Percentiles rank a stretch among this genome's conserved stretches.
phyloP scores from a whole-genome alignment of 163 green algal genomes.

The Trebouxia gelatinosa region DNA sequence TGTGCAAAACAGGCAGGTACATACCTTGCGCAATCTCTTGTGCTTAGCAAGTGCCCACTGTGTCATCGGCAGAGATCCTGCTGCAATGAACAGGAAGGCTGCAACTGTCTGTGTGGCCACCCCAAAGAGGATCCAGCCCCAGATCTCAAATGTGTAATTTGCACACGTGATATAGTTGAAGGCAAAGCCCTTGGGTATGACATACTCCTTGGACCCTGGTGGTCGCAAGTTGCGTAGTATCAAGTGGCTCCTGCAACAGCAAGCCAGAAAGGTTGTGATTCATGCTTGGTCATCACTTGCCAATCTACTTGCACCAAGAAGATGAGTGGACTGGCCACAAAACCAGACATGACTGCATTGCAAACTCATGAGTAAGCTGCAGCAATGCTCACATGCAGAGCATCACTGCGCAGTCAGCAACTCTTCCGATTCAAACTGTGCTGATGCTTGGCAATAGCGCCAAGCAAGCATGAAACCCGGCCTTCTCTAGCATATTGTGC shows the following conservation, averaged over 20 bases:
- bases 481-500: no score
- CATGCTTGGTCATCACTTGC: no score
- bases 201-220: conserved; percentile 76
- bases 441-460: no score
- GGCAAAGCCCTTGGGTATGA: conserved; percentile 89
- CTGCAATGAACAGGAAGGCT: conserved; percentile 81
- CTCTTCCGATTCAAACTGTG: no score
- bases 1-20: neutral
- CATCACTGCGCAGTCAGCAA: no score
- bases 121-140: conserved; percentile 79
- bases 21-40: conserved; percentile 80
- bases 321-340: no score
- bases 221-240: conserved; percentile 83
- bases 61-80: conserved; percentile 89
- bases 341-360: no score
- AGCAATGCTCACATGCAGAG: no score
- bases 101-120: conserved; percentile 77
- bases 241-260: conserved; percentile 76
- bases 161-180: conserved; percentile 96
- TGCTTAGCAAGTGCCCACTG: conserved; percentile 94
- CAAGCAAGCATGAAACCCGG: neutral
- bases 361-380: no score
- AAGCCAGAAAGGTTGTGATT: no score
- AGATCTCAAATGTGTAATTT: conserved; percentile 97
- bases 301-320: no score